Evolutionary conservation across 306 rosid genomes (phyloP).

Genomic region (Ormosia semicastrata): DNA sequence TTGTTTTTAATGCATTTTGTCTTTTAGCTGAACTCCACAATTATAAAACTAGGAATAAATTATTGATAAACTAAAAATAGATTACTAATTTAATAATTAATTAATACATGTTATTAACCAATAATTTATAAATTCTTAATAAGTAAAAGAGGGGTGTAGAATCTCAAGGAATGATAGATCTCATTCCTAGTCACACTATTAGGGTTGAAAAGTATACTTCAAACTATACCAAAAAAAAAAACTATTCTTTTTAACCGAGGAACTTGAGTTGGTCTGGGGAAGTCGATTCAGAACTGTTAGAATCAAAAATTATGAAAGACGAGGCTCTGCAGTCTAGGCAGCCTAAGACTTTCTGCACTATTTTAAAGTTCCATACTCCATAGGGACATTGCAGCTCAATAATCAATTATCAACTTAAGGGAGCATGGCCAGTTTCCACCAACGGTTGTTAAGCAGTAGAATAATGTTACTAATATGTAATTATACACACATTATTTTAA

Average conservation of each 20-base stretch:
- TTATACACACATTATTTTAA: too few species aligned
- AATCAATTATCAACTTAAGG: neutral
- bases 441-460: too few species aligned
- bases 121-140: too few species aligned
- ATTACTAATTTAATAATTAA: too few species aligned
- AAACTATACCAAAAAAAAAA: neutral
- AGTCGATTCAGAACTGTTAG: conserved; percentile 8
- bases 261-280: neutral
- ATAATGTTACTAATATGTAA: too few species aligned
- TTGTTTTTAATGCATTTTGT: too few species aligned
- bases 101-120: too few species aligned
- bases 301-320: neutral
- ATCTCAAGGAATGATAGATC: too few species aligned
- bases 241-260: neutral
- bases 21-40: too few species aligned
- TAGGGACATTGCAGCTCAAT: conserved; percentile 10
- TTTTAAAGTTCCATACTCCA: neutral
- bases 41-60: neutral
- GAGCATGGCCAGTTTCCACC: neutral
- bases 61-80: too few species aligned
- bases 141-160: too few species aligned
- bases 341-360: neutral
- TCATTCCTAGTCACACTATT: neutral
- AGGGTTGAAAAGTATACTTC: neutral
- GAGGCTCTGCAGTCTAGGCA: conserved; percentile 29